Evolutionary conservation across 164 flowering plant species (phyloP).

Genomic region (Dillenia turbinata): DNA sequence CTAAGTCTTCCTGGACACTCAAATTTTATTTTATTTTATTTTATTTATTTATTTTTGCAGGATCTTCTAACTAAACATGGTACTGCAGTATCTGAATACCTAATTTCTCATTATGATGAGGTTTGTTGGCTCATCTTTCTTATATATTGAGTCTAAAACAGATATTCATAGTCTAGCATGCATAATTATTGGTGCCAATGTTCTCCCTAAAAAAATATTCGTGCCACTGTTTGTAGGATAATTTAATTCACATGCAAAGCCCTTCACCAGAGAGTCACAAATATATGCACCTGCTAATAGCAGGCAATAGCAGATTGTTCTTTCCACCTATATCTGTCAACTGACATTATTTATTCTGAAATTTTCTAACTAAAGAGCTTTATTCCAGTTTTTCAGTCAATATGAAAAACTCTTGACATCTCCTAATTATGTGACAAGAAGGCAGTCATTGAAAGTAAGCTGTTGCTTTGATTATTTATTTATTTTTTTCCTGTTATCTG

Average conservation of each 20-base stretch:
- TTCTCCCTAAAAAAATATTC: no score
- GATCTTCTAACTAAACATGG: constrained; percentile 91
- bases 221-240: no score
- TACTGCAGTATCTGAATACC: constrained; percentile 57
- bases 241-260: no score
- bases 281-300: constrained; percentile 2
- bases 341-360: constrained; percentile 4
- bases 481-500: background rate
- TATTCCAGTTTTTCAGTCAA: constrained; percentile 76
- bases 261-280: no score
- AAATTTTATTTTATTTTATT: constrained; percentile 2
- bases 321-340: background rate
- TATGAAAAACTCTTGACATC: constrained; percentile 84
- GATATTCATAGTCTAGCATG: background rate
- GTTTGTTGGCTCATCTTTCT: constrained; percentile 28
- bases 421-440: constrained; percentile 88
- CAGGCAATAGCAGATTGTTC: background rate
- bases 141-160: background rate
- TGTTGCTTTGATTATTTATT: constrained; percentile 7
- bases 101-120: constrained; percentile 80
- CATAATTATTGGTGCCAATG: no score
- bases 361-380: constrained; percentile 15
- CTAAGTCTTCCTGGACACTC: background rate
- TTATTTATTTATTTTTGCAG: constrained; percentile 32
- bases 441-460: constrained; percentile 94